Conservation (phyloP, 805 yeast genomes). For the Saturnispora sekii region DNA sequence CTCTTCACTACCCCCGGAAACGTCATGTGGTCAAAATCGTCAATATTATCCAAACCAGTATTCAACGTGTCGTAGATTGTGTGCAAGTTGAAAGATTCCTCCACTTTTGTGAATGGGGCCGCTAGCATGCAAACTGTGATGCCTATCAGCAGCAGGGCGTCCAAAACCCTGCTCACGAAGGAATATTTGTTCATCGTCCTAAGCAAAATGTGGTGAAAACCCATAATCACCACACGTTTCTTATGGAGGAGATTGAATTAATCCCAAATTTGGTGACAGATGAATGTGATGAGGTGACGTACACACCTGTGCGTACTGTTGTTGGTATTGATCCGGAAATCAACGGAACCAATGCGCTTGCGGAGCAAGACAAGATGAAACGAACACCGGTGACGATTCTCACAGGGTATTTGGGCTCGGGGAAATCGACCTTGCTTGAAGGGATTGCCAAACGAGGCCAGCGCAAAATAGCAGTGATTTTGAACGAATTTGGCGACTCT, state of each 20-base stretch:
- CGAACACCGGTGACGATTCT: conserved; percentile 87
- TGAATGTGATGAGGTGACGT: conserved; percentile 19
- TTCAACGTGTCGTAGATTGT: conserved; percentile 75
- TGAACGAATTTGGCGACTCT: conserved; percentile 90
- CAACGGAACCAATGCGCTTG: conserved; percentile 14
- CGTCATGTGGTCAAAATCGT: conserved; percentile 56
- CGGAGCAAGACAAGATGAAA: conserved; percentile 17
- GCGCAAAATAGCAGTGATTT: conserved; percentile 74
- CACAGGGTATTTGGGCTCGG: conserved; percentile 93
- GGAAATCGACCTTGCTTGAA: conserved; percentile 80
- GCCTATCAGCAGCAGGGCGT: conserved; percentile 31
- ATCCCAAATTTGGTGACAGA: conserved; percentile 23
- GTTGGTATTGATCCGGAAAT: conserved; percentile 3
- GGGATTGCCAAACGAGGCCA: conserved; percentile 61
- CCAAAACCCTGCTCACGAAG: conserved; percentile 6
- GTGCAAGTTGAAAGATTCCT: conserved; percentile 86
- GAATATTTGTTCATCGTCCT: neutral
- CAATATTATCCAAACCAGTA: conserved; percentile 42
- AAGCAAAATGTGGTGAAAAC: too few species aligned
- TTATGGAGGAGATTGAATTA: conserved; percentile 14
- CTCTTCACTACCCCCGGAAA: conserved; percentile 91
- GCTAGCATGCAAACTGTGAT: conserved; percentile 40
- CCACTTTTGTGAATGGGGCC: conserved; percentile 84
- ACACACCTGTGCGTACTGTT: conserved; percentile 11
- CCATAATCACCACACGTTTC: too few species aligned